Percentiles rank a stretch among this genome's conserved stretches.
phyloP scores from a whole-genome alignment of 1,139 yeast genomes.

The Kodamaea ohmeri region DNA sequence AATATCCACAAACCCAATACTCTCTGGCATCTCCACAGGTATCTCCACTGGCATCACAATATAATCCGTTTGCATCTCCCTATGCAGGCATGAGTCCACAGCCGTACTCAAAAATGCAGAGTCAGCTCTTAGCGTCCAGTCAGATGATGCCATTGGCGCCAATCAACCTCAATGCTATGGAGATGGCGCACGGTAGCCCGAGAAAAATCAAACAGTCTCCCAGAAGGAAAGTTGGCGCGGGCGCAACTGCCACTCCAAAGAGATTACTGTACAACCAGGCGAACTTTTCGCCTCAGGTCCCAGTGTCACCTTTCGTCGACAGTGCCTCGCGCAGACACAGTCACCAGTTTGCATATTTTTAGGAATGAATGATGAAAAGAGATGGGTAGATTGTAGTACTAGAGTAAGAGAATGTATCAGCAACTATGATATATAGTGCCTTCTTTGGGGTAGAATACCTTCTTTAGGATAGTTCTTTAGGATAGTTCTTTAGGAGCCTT shows the following conservation, averaged over 20 bases:
- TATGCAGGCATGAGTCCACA: conserved; percentile 8
- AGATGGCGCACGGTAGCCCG: conserved; percentile 7
- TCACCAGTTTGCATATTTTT: conserved; percentile 9
- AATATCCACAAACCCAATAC: no score
- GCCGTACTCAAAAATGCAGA: conserved; percentile 2
- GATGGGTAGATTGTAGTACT: not conserved
- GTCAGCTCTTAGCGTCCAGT: not conserved
- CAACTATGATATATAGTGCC: no score
- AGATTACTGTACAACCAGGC: conserved; percentile 8
- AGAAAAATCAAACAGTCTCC: conserved; percentile 7
- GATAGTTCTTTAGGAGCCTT: no score
- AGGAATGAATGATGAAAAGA: not conserved
- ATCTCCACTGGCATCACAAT: no score
- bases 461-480: no score
- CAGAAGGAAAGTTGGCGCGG: conserved; percentile 4
- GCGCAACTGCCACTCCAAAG: conserved; percentile 5
- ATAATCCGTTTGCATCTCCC: conserved; percentile 5
- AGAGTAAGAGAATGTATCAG: no score
- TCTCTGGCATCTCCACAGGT: no score
- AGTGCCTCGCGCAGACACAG: conserved; percentile 4
- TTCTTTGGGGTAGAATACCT: no score
- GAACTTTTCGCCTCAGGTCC: conserved; percentile 6
- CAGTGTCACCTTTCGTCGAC: conserved; percentile 8
- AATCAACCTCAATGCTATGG: conserved; percentile 8
- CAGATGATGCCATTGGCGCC: conserved; percentile 11